These are phyloP conservation scores for Spirogloea muscicola DNA, from an alignment of 139 green algal genomes.

Conservation along the genomic window DNA sequence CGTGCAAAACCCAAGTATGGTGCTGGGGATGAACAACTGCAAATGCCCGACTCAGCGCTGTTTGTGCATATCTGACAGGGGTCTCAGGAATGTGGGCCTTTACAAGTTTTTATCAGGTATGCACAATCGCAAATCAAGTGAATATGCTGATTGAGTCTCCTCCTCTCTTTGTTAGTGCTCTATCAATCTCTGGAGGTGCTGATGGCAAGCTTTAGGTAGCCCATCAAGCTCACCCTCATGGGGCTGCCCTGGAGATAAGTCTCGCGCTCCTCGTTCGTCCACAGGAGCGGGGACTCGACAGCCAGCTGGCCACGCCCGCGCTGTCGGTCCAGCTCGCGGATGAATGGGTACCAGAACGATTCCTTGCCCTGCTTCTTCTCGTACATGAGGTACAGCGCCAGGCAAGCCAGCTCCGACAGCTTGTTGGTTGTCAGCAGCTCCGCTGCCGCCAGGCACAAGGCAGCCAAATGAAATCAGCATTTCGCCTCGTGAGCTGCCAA, in stretches of 20 bases:
- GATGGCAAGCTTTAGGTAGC: too few species aligned
- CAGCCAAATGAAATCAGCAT: not conserved
- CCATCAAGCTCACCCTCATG: conserved; percentile 63
- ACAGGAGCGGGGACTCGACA: conserved; percentile 76
- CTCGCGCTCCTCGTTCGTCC: conserved; percentile 67
- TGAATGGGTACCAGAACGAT: conserved; percentile 77
- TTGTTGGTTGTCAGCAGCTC: conserved; percentile 90
- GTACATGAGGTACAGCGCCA: conserved; percentile 89
- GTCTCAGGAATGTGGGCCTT: too few species aligned
- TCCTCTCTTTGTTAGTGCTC: too few species aligned
- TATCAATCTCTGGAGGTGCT: too few species aligned
- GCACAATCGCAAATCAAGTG: too few species aligned
- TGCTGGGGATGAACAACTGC: too few species aligned
- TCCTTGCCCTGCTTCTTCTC: conserved; percentile 85
- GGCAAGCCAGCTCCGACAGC: conserved; percentile 80
- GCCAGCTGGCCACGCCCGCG: conserved; percentile 63
- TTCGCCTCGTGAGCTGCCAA: not conserved
- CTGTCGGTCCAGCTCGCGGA: conserved; percentile 83
- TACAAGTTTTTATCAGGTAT: too few species aligned
- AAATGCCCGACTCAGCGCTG: too few species aligned
- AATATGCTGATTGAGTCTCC: too few species aligned
- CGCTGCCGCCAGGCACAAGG: conserved; percentile 41
- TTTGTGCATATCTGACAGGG: too few species aligned
- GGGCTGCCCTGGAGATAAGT: conserved; percentile 70
- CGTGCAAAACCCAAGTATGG: too few species aligned